Percentiles rank a stretch among this genome's conserved stretches.
Conservation (phyloP, 2,329 filamentous ascomycete species). For the Curvularia hawaiiensis region DNA sequence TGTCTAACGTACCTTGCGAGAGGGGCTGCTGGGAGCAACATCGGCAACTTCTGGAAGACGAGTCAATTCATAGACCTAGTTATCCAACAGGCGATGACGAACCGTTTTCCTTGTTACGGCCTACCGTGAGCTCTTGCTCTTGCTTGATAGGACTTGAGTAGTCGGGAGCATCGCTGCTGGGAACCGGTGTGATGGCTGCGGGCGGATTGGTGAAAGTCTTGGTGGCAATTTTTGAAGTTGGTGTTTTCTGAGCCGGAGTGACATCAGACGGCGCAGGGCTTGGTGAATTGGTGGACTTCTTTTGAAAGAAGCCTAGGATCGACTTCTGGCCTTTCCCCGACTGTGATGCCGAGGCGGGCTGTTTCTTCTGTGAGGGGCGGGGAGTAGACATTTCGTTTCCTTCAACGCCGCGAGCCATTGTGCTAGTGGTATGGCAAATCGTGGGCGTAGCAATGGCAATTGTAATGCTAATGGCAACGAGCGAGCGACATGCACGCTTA, state of each 20-base stretch:
- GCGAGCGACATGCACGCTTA: conserved; percentile 1
- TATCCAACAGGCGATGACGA: conserved; percentile 50
- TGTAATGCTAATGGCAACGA: neutral
- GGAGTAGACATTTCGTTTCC: conserved; percentile 55
- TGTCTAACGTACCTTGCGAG: conserved; percentile 68
- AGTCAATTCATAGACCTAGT: conserved; percentile 50
- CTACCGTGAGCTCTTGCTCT: conserved; percentile 53
- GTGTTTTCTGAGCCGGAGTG: conserved; percentile 33
- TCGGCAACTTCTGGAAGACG: conserved; percentile 50
- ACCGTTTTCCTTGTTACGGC: conserved; percentile 60
- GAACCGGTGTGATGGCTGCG: conserved; percentile 68
- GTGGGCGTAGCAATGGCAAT: neutral
- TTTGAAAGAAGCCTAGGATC: conserved; percentile 81
- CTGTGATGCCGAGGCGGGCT: conserved; percentile 52
- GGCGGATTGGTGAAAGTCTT: conserved; percentile 40
- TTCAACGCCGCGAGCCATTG: conserved; percentile 54
- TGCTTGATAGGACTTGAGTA: conserved; percentile 73
- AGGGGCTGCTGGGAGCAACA: conserved; percentile 70
- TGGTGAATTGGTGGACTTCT: conserved; percentile 57
- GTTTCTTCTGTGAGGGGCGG: conserved; percentile 53
- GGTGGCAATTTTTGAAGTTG: conserved; percentile 36
- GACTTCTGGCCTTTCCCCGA: conserved; percentile 68
- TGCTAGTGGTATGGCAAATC: neutral
- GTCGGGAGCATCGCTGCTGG: conserved; percentile 77
- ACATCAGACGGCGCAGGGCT: conserved; percentile 43